These are phyloP conservation scores for sorghum (Sorghum bicolor) DNA, from an alignment of 176 grass and related monocot species.

Conservation along the genomic window Sorghum_bicolor_NCBIv3 NC_012879.2:41501-42000, in stretches of 20 bases:
- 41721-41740: slow-evolving; percentile 71
- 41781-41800: slow-evolving; percentile 91
- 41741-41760: slow-evolving; percentile 89
- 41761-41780: slow-evolving; percentile 78
- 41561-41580: slow-evolving; percentile 80
- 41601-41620: slow-evolving; percentile 93
- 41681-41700: slow-evolving; percentile 85
- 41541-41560: slow-evolving; percentile 67
- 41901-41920: slow-evolving; percentile 49
- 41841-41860: slow-evolving; percentile 78
- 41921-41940: background rate
- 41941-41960: background rate
- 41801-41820: slow-evolving; percentile 81
- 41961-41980: background rate
- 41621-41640: slow-evolving; percentile 68
- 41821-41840: slow-evolving; percentile 76
- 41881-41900: slow-evolving; percentile 78
- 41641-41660: slow-evolving; percentile 75
- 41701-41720: slow-evolving; percentile 91
- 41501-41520: slow-evolving; percentile 63
- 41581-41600: slow-evolving; percentile 85
- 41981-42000: background rate
- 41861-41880: slow-evolving; percentile 77
- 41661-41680: slow-evolving; percentile 84
- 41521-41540: slow-evolving; percentile 83